Percentiles rank a stretch among this genome's conserved stretches.
These are phyloP conservation scores for Fusarium palustre DNA, from an alignment of 2,329 filamentous ascomycete species.

Conservation along the genomic window DNA sequence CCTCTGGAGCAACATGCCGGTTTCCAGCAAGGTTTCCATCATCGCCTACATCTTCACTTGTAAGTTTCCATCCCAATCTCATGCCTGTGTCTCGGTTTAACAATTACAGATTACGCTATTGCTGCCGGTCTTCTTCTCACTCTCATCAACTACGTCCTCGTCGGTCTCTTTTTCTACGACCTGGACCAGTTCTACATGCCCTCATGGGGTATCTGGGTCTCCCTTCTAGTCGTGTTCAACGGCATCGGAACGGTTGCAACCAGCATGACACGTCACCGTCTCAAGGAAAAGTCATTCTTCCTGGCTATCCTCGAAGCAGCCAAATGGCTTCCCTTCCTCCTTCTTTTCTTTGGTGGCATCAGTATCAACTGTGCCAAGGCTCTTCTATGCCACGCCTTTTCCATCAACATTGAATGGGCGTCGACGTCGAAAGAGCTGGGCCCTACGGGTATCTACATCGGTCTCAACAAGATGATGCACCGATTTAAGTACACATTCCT, in stretches of 20 bases:
- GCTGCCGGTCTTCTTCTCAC: slow-evolving; percentile 74
- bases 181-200: slow-evolving; percentile 76
- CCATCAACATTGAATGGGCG: slow-evolving; percentile 48
- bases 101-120: slow-evolving; percentile 68
- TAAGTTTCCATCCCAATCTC: slow-evolving; percentile 8
- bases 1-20: slow-evolving; percentile 59
- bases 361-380: slow-evolving; percentile 48
- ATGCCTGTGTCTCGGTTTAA: background rate
- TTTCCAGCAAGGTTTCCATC: slow-evolving; percentile 76
- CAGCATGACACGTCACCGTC: slow-evolving; percentile 45
- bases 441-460: slow-evolving; percentile 49
- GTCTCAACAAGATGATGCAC: slow-evolving; percentile 55
- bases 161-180: slow-evolving; percentile 77
- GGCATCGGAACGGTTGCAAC: slow-evolving; percentile 40
- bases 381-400: slow-evolving; percentile 45
- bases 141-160: slow-evolving; percentile 75
- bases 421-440: slow-evolving; percentile 48
- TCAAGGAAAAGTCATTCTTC: slow-evolving; percentile 47
- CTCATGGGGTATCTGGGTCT: slow-evolving; percentile 72
- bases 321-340: slow-evolving; percentile 47
- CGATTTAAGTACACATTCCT: slow-evolving; percentile 58
- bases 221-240: slow-evolving; percentile 48
- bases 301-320: slow-evolving; percentile 41
- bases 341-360: slow-evolving; percentile 49
- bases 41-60: slow-evolving; percentile 75